Evolutionary conservation across 192 early-diverging fungal species (phyloP), one percentile per base, ranked within the genome.

Genomic region (Coemansia furcata): DNA sequence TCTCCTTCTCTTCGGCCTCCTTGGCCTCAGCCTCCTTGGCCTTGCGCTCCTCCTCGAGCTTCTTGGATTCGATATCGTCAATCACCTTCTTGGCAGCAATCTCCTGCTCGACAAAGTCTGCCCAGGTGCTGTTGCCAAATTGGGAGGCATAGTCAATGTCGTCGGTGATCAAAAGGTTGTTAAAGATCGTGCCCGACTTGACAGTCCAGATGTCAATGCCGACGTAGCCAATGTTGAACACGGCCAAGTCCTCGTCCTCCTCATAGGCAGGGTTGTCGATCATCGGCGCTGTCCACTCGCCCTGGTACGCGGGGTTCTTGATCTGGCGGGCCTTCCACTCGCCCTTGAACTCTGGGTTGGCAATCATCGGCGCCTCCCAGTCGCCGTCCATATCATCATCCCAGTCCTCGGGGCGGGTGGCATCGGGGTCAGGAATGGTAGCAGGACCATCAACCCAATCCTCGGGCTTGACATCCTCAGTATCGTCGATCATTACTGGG

Each of bases 121-220:
- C 77, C 82, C 87, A 91, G 33, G 87, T 87, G 69, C 89, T 88
- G 33, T 93, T 82, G 42, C 88, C 86, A 43, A 92, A 86, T 72
- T 89, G 80, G 62, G 91, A 74, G 26, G 96, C 96, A 55, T 92
- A 89, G 49, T 85, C 85, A 21, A 87, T 82, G 76, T 87, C 87
- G 76, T 94, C 89, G 36, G 94, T 95, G 69, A 99, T 84, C 73
- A 96, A 86, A 67, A 99, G 89, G 85, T 99, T 95, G 85, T 95
- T 90, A 78, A 98, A 96, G 71, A 94, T 90, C 39, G 94, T 90
- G 35, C 88, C 89, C 68, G 90, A 80, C 84, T 94, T 94, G 84
- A 99, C 96, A 62, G 93, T 94, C 97, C 97, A 99, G 63, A 99
- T 72, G 78, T 99, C 97, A 38, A 98, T 86, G 62, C 97, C 97